Evolutionary conservation across 805 yeast genomes (phyloP), one percentile per base, ranked within the genome.

Genomic region (Candida sithepensis): DNA sequence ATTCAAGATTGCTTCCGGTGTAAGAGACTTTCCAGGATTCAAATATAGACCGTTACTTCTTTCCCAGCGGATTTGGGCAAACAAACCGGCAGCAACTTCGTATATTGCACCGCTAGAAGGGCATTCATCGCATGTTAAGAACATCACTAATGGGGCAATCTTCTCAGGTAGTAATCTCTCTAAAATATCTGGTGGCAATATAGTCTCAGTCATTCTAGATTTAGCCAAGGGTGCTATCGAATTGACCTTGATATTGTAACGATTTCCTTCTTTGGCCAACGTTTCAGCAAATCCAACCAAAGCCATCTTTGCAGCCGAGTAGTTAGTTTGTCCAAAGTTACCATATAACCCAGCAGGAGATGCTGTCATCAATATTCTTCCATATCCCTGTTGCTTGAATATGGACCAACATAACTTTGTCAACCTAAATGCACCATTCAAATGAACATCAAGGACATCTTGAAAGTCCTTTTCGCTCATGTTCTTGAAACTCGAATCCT

Each of bases 341-440:
- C 99, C 99, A 66, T 85, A 92, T 55, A 92, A 75, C 20, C 99
- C 99, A 32, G 98, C 98, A 3, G 98, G 97, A 3, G 97, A 90
- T 23, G 96, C 82, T n/a, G 97, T 91, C 77, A 89, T 91, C 59
- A 92, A 70, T 58, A 92, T 78, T 59, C 98, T 78, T 54, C 99
- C 99, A 63, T 75, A 92, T 51, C 81, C 79, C 68, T 94, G 97
- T 54, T 86, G 70, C 64, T 81, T 81, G 74, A 92, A 80, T 64
- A 85, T 75, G 8, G 92, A 90, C 98, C 98, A 92, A 36, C 97
- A 96, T 20, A 96, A 91, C 57, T 78, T 77, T 40, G 96, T 83
- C 46, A 88, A 81, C 70, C 81, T 82, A 70, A 78, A 92, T 14
- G 96, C 88, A 59, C 97, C 98, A 59, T 81, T 86, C 49, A 94